Conservation (phyloP, 495 filamentous ascomycete species). For the Neurospora tetraspora region DNA sequence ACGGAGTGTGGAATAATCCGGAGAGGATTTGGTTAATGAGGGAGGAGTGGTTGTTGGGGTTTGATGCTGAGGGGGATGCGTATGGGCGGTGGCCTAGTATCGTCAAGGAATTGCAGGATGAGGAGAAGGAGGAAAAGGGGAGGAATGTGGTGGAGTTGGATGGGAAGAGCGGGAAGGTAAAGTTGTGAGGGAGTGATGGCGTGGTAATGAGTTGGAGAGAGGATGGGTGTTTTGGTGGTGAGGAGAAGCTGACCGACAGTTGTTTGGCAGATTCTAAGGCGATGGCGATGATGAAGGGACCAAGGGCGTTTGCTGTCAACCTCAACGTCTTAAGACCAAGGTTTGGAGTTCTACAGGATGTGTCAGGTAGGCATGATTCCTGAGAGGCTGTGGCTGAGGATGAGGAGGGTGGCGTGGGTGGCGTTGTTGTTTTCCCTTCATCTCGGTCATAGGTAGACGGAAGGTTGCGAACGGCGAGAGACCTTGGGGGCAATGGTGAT, state of each 20-base stretch:
- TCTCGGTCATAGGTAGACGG: background rate
- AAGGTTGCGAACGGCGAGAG: background rate
- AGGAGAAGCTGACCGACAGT: too few species aligned
- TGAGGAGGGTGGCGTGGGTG: background rate
- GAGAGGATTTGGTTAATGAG: conserved; percentile 43
- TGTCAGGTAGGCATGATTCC: background rate
- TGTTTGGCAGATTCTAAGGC: too few species aligned
- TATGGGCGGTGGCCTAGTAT: conserved; percentile 19
- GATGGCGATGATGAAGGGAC: too few species aligned
- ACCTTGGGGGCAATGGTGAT: background rate
- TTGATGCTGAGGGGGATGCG: conserved; percentile 53
- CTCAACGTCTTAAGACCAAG: too few species aligned
- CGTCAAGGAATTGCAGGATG: background rate
- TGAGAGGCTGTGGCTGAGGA: background rate
- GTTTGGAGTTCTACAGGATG: background rate
- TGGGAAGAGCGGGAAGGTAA: background rate
- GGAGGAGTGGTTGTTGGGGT: conserved; percentile 50
- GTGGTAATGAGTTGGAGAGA: background rate
- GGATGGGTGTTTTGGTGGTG: too few species aligned
- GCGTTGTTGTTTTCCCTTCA: background rate
- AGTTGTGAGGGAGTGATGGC: background rate
- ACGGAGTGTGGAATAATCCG: conserved; percentile 46
- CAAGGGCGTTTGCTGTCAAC: too few species aligned
- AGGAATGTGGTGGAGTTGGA: background rate
- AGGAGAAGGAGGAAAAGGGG: background rate